Evolutionary conservation across 768 basidiomycete genomes (phyloP), one percentile per base, ranked within the genome.

Genomic region (Psilocybe azurescens): DNA sequence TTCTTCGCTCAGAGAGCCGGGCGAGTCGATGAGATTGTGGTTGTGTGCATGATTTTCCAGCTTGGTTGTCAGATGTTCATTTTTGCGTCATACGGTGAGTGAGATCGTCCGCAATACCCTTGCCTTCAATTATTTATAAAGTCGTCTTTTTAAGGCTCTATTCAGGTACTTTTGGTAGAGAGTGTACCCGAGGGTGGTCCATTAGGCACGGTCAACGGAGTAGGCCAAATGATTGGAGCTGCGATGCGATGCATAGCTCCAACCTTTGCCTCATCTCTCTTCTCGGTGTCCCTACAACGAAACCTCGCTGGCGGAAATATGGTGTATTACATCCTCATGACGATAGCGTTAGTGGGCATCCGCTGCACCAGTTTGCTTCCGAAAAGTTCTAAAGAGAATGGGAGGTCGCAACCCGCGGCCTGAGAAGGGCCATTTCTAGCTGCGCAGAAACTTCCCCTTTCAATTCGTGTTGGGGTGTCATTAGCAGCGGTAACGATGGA

Each of bases 171-270:
- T 67, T 80, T 74, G 63, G 84, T 70, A 72, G 82, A 68, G 76
- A 81, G 64, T 71, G 78, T 69, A 65, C 86, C 69, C 67, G 73
- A 69, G 46, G 72, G 75, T 3, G 70, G 76, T 0, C 72, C 83
- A 7, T 75, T 90, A n/a, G 86, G 84, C 2, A 79, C 84, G 3
- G 79, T 80, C 13, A 87, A 86, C 62, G 85, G 86, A 1, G 64
- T 88, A 30, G 85, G 78, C 10, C 87, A 89, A 69, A 83, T 85
- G 69, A 69, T 81, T 5, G 78, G 78, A 1, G 84, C 82, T 4
- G 72, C 78, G 4, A 76, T 81, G 67, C 79, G 87, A 39, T 78
- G 85, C 0, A 68, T 88, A 14, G 86, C 83, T 10, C 88, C 87
- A 1, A 77, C 84, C 13, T 67, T 81, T 20, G 80, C 86, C 4